phyloP scores from a whole-genome alignment of 352 stramenopile genomes.

The Phytophthora crassamura region DNA sequence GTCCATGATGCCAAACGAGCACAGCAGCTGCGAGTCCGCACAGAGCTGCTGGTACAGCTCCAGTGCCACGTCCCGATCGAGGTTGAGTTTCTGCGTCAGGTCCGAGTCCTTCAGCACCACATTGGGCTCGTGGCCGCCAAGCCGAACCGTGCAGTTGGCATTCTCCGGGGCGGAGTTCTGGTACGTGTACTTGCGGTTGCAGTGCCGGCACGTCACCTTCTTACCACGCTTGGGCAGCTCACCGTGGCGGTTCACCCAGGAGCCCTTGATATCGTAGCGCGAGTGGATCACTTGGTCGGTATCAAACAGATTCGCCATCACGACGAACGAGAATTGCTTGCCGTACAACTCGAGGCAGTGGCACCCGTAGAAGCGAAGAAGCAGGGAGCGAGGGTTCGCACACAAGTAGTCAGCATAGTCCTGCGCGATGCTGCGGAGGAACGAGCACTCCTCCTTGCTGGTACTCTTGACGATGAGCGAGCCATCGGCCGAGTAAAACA shows the following conservation, averaged over 20 bases:
- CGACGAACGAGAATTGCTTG: conserved; percentile 92
- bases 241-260: conserved; percentile 88
- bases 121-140: conserved; percentile 88
- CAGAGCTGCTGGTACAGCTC: conserved; percentile 83
- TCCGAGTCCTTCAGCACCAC: conserved; percentile 91
- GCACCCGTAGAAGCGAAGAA: conserved; percentile 92
- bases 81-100: conserved; percentile 89
- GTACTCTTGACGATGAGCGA: conserved; percentile 93
- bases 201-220: conserved; percentile 90
- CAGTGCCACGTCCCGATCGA: conserved; percentile 71
- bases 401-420: conserved; percentile 90
- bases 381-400: conserved; percentile 81
- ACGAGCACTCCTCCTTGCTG: conserved; percentile 87
- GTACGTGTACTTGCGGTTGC: conserved; percentile 87
- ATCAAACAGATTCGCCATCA: conserved; percentile 94
- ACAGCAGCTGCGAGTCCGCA: conserved; percentile 84
- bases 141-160: conserved; percentile 72
- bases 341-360: conserved; percentile 91
- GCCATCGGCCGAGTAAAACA: conserved; percentile 92
- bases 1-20: conserved; percentile 93
- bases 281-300: conserved; percentile 89
- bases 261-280: conserved; percentile 93
- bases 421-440: conserved; percentile 87
- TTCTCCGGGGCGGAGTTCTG: conserved; percentile 72
- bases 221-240: conserved; percentile 86